Conservation (phyloP, 495 filamentous ascomycete species). For the Aspergillus nidulans region DNA sequence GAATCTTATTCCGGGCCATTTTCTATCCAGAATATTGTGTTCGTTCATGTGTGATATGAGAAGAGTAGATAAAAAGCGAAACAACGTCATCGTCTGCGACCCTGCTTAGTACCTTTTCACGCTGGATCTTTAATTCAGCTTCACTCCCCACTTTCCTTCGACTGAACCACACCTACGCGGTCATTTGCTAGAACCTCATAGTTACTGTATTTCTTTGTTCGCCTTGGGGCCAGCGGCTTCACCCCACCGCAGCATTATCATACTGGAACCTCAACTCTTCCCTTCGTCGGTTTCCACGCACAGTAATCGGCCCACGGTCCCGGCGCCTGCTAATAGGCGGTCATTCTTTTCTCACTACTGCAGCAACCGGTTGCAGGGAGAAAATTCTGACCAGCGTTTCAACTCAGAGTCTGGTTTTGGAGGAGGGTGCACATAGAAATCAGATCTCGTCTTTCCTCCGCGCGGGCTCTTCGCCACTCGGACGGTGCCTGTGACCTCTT, state of each 20-base stretch:
- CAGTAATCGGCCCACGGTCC: not conserved
- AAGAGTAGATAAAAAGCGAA: slow-evolving; percentile 5
- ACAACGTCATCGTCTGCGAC: slow-evolving; percentile 4
- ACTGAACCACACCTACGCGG: not conserved
- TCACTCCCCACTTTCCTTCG: slow-evolving; percentile 4
- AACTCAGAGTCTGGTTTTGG: slow-evolving; percentile 3
- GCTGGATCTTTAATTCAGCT: slow-evolving; percentile 7
- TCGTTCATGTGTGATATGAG: not conserved
- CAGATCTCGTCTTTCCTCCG: slow-evolving; percentile 12
- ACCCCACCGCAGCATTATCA: not conserved
- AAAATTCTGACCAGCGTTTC: slow-evolving; percentile 6
- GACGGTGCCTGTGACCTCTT: slow-evolving; percentile 35
- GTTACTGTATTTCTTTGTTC: not conserved
- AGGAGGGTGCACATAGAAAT: not conserved
- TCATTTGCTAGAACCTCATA: not conserved
- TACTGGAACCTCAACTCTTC: not conserved
- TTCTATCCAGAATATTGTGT: not conserved
- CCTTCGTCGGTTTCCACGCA: not conserved
- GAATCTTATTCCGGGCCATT: not conserved
- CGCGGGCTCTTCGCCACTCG: slow-evolving; percentile 29
- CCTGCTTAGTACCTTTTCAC: not conserved
- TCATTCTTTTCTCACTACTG: slow-evolving; percentile 12
- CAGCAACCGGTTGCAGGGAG: slow-evolving; percentile 14
- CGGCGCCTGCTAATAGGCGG: slow-evolving; percentile 1
- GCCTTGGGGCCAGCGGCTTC: not conserved